These are phyloP conservation scores for Oryza officinalis DNA, from an alignment of 176 grass and related monocot species.

Conservation along the genomic window DNA sequence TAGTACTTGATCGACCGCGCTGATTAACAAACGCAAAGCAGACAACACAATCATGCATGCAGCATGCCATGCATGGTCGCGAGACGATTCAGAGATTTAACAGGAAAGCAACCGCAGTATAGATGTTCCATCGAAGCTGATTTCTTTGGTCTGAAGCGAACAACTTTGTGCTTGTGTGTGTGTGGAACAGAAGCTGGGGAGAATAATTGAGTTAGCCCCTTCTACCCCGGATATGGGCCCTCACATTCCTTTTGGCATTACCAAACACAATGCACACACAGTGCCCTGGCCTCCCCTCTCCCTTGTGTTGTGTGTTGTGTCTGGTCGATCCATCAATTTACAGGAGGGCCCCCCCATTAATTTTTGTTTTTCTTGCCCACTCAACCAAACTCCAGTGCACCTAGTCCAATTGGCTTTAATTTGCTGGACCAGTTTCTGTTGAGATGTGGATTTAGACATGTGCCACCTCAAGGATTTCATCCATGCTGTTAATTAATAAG, in stretches of 20 bases:
- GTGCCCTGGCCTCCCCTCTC: not conserved
- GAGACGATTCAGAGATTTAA: conserved; percentile 6
- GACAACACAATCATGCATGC: conserved; percentile 38
- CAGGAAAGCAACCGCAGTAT: conserved; percentile 14
- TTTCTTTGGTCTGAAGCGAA: conserved; percentile 50
- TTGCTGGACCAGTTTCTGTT: conserved; percentile 39
- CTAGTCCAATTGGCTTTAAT: conserved; percentile 32
- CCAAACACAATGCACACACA: conserved; percentile 32
- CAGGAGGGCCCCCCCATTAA: conserved; percentile 40
- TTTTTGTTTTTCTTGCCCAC: conserved; percentile 52
- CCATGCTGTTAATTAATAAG: not conserved
- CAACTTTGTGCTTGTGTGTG: conserved; percentile 5
- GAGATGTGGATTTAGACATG: conserved; percentile 35
- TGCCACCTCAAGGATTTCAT: not conserved
- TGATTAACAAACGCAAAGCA: conserved; percentile 5
- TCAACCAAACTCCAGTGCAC: conserved; percentile 38
- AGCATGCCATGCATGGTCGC: not conserved
- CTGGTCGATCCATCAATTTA: conserved; percentile 38
- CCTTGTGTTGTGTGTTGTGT: conserved; percentile 2
- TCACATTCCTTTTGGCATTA: conserved; percentile 52
- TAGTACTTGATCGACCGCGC: not conserved
- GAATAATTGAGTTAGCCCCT: conserved; percentile 53
- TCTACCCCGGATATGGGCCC: conserved; percentile 29
- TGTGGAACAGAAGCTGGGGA: conserved; percentile 38
- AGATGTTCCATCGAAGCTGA: conserved; percentile 21